Conservation (phyloP, 768 basidiomycete species). For the Rhizopogon vulgaris region DNA sequence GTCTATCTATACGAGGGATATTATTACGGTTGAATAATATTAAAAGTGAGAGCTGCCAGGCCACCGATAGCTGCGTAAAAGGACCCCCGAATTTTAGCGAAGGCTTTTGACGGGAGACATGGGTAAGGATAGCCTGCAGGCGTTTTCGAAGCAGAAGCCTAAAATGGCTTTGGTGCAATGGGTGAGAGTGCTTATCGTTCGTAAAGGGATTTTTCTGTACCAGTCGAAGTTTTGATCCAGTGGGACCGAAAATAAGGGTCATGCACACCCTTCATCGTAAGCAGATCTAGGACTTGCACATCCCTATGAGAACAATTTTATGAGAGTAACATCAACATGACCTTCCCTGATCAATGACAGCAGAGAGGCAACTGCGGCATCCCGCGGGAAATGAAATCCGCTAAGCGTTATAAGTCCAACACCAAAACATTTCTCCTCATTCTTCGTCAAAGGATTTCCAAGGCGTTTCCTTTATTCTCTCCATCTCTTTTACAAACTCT, state of each 20-base stretch:
- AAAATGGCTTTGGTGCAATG: constrained; percentile 8
- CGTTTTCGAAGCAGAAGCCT: constrained; percentile 9
- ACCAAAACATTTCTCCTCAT: constrained; percentile 11
- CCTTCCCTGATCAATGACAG: constrained; percentile 3
- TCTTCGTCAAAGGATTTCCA: constrained; percentile 2
- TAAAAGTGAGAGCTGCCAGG: not conserved
- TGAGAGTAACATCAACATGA: constrained; percentile 6
- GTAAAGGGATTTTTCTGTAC: constrained; percentile 9
- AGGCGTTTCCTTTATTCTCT: constrained; percentile 12
- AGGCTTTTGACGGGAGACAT: constrained; percentile 14
- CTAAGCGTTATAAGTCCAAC: constrained; percentile 14
- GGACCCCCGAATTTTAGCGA: constrained; percentile 26
- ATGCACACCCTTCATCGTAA: not conserved
- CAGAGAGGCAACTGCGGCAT: constrained; percentile 6
- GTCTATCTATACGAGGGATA: not conserved
- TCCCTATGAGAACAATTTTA: constrained; percentile 14
- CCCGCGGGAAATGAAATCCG: constrained; percentile 15
- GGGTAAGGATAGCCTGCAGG: constrained; percentile 11
- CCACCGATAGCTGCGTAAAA: constrained; percentile 2
- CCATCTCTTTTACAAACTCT: not conserved
- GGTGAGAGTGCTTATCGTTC: constrained; percentile 10
- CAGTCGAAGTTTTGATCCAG: constrained; percentile 3
- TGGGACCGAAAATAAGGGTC: constrained; percentile 11
- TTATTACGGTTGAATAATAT: not conserved
- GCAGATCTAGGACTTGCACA: constrained; percentile 11